Conservation (phyloP, 2,329 filamentous ascomycete species). For the Hypomyces rosellus region DNA sequence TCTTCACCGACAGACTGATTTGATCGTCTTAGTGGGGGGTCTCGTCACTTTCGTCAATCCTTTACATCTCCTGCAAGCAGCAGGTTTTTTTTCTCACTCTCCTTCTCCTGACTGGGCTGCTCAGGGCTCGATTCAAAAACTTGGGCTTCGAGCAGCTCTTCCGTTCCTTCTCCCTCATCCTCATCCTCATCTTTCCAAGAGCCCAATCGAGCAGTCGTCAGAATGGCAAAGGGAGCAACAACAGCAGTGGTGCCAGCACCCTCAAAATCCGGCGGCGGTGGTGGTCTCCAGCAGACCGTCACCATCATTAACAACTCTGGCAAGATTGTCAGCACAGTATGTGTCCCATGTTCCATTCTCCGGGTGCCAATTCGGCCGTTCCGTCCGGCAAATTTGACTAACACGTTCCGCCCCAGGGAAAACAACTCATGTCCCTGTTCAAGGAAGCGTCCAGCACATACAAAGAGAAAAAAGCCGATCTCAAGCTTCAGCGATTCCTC, state of each 20-base stretch:
- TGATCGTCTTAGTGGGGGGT: conserved; percentile 5
- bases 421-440: conserved; percentile 83
- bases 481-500: conserved; percentile 56
- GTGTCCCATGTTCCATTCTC: conserved; percentile 26
- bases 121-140: background rate
- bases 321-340: conserved; percentile 82
- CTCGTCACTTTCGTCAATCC: conserved; percentile 1
- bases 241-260: background rate
- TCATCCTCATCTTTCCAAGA: background rate
- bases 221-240: background rate
- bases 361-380: background rate
- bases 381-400: background rate
- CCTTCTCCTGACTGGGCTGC: background rate
- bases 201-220: background rate
- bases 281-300: conserved; percentile 61
- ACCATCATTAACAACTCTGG: conserved; percentile 87
- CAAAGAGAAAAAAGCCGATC: conserved; percentile 76
- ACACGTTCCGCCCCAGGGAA: conserved; percentile 53
- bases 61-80: background rate
- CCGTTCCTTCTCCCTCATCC: background rate
- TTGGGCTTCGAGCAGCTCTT: background rate
- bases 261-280: conserved; percentile 13
- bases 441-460: conserved; percentile 88
- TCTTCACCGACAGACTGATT: conserved; percentile 14
- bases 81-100: no score